A percentile compares a stretch with the other conserved stretches of the same genome.
These are phyloP conservation scores for Gilbertella persicaria DNA, from an alignment of 371 early-diverging fungal genomes.

Conservation along the genomic window DNA sequence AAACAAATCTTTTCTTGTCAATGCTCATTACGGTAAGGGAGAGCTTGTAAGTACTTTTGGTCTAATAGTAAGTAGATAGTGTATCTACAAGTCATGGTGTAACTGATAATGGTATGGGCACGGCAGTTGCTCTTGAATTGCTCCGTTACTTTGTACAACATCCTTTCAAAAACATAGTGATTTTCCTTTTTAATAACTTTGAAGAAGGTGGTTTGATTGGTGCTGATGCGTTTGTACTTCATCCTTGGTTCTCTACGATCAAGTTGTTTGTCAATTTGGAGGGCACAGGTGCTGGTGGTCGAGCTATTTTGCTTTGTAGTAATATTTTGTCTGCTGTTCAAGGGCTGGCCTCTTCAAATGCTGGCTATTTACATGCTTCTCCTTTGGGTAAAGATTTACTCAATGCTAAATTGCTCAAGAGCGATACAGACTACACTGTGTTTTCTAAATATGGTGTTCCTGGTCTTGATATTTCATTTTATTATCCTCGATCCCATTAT, in stretches of 20 bases:
- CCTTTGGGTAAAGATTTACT: conserved; percentile 66
- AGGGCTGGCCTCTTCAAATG: conserved; percentile 24
- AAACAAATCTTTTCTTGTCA: conserved; percentile 43
- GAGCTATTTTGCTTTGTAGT: conserved; percentile 67
- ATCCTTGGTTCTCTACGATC: conserved; percentile 73
- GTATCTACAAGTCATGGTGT: conserved; percentile 77
- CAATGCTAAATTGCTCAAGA: conserved; percentile 59
- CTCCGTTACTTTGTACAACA: conserved; percentile 59
- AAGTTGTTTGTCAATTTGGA: conserved; percentile 81
- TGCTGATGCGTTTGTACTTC: conserved; percentile 65
- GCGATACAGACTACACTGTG: conserved; percentile 68
- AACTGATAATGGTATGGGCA: conserved; percentile 81
- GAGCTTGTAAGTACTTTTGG: background rate
- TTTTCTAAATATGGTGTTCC: conserved; percentile 61
- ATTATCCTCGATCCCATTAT: conserved; percentile 61
- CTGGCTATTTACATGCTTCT: conserved; percentile 33
- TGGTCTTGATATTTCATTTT: conserved; percentile 72
- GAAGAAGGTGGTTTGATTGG: conserved; percentile 82
- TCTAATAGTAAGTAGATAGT: conserved; percentile 47
- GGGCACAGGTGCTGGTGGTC: conserved; percentile 76
- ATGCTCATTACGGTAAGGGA: conserved; percentile 54
- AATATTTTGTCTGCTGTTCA: conserved; percentile 53
- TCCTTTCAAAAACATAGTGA: conserved; percentile 56
- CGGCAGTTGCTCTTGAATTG: conserved; percentile 70
- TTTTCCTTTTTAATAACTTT: conserved; percentile 84